Percentiles rank a stretch among this genome's conserved stretches.
These are phyloP conservation scores for Neurospora sublineolata DNA, from an alignment of 495 filamentous ascomycete genomes.

Conservation along the genomic window DNA sequence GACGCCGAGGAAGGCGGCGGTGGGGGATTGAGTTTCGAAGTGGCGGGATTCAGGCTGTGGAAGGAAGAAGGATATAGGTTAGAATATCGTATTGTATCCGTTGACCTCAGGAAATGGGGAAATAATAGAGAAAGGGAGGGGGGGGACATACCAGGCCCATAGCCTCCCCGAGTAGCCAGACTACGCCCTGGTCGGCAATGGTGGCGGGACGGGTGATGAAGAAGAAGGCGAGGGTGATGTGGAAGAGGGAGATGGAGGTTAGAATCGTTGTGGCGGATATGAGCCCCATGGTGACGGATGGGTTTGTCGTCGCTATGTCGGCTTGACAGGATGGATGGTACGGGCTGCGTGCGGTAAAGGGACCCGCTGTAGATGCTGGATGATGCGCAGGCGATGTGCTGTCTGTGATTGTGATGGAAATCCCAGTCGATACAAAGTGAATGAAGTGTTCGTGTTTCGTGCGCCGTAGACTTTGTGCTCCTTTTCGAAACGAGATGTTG, in stretches of 20 bases:
- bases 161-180: conserved; percentile 73
- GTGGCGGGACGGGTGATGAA: conserved; percentile 58
- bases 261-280: conserved; percentile 68
- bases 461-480: background rate
- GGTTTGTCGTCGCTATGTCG: background rate
- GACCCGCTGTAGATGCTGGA: background rate
- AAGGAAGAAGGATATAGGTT: background rate
- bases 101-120: background rate
- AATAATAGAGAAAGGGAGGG: background rate
- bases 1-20: conserved; percentile 60
- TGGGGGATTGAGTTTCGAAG: conserved; percentile 51
- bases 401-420: background rate
- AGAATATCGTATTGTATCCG: background rate
- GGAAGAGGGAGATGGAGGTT: conserved; percentile 66
- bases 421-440: background rate
- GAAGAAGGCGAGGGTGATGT: conserved; percentile 71
- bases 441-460: background rate
- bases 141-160: conserved; percentile 54
- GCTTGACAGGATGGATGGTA: background rate
- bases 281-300: conserved; percentile 51
- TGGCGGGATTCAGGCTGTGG: conserved; percentile 34
- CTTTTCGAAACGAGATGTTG: background rate
- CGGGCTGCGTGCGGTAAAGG: background rate
- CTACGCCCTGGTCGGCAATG: conserved; percentile 67
- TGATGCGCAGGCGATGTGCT: background rate